Percentiles rank a stretch among this genome's conserved stretches.
Evolutionary conservation across 1,284 basidiomycete genomes (phyloP).

Genomic region (Boletus semigastroideus): DNA sequence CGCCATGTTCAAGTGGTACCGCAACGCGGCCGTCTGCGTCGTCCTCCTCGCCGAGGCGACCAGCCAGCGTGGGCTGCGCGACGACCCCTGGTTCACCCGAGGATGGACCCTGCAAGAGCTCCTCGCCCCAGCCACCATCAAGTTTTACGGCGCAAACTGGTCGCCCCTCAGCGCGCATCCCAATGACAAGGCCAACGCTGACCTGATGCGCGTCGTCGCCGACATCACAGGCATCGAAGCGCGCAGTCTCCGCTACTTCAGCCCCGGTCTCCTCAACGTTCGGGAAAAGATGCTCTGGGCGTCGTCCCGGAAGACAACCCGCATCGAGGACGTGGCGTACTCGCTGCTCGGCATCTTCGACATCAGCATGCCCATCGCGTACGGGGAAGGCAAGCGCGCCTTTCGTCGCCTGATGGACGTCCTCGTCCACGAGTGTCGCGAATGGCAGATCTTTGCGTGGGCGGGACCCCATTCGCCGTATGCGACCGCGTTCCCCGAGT

Average conservation of each 20-base stretch:
- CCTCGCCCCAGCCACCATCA: slow-evolving; percentile 21
- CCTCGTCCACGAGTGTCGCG: slow-evolving; percentile 15
- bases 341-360: slow-evolving; percentile 25
- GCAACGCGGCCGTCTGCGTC: slow-evolving; percentile 17
- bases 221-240: slow-evolving; percentile 8
- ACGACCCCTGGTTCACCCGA: slow-evolving; percentile 18
- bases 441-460: slow-evolving; percentile 23
- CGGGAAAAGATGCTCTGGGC: slow-evolving; percentile 26
- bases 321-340: slow-evolving; percentile 21
- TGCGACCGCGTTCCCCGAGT: slow-evolving; percentile 19
- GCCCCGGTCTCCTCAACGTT: slow-evolving; percentile 16
- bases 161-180: neutral
- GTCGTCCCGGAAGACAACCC: slow-evolving; percentile 17
- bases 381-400: slow-evolving; percentile 26
- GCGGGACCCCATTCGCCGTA: slow-evolving; percentile 21
- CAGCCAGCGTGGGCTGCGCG: neutral
- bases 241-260: slow-evolving; percentile 13
- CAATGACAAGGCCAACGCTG: slow-evolving; percentile 20
- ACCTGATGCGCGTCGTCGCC: slow-evolving; percentile 7
- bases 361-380: slow-evolving; percentile 23
- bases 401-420: slow-evolving; percentile 26
- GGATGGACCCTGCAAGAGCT: slow-evolving; percentile 19
- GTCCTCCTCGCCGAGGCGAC: slow-evolving; percentile 11
- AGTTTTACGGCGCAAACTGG: slow-evolving; percentile 21
- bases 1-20: slow-evolving; percentile 25